Percentiles rank a stretch among this genome's conserved stretches.
phyloP scores from a whole-genome alignment of 179 eudicot genomes.

The Heliamphora pulchella region DNA sequence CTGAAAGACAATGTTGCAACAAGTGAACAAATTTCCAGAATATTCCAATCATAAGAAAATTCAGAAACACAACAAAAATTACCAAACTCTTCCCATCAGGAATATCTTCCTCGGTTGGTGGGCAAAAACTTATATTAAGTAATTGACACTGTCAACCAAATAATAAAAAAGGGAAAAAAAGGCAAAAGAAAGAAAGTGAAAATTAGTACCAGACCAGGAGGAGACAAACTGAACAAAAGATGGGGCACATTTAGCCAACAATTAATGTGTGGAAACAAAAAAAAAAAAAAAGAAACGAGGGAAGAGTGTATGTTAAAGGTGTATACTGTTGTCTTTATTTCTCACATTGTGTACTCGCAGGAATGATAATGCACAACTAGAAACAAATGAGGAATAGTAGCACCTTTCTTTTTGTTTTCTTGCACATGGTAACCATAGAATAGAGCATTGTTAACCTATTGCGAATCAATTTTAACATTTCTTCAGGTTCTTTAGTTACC shows the following conservation, averaged over 20 bases:
- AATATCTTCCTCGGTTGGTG: constrained; percentile 66
- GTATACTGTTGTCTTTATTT: background rate
- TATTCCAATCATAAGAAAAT: background rate
- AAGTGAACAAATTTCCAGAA: constrained; percentile 1
- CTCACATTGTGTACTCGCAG: background rate
- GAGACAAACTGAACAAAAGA: background rate
- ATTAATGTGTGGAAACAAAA: background rate
- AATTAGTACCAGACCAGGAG: background rate
- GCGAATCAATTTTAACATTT: background rate
- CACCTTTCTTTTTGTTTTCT: background rate
- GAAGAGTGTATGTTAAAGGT: background rate
- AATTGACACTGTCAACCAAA: constrained; percentile 60
- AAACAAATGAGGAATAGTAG: background rate
- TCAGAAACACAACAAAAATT: constrained; percentile 17
- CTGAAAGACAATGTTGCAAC: constrained; percentile 32
- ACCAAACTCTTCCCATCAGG: constrained; percentile 75
- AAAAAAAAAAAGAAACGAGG: background rate
- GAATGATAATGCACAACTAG: too few species aligned
- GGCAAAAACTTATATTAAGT: constrained; percentile 84
- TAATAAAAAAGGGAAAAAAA: background rate
- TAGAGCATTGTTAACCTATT: background rate
- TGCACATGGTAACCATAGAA: background rate
- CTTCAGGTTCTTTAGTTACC: background rate
- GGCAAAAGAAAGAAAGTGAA: background rate
- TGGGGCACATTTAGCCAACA: background rate